Evolutionary conservation across 306 rosid species (phyloP), one percentile per base, ranked within the genome.

Genomic region (Lagenaria siceraria): DNA sequence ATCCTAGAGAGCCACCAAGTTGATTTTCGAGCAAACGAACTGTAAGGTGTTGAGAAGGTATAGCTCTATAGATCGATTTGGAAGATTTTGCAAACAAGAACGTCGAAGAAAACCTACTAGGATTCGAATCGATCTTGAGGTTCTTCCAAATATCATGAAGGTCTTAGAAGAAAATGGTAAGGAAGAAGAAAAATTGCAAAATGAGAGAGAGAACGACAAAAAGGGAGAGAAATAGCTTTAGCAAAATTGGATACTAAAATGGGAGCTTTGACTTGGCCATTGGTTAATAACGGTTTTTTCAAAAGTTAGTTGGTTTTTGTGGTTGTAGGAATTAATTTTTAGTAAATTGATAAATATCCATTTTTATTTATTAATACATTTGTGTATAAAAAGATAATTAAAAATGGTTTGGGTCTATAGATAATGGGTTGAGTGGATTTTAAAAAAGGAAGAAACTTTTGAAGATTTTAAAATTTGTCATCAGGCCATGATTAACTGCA

Each of bases 21-120:
- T 88, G 86, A 85, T 8, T 66, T 54, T 38, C 77, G 9, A 83
- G 80, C 0, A 66, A 66, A 13, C 82, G 87, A 49, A 69, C 68
- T 62, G 43, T 61, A 33, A 76, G 85, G 31, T 83, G 80, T 21
- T 38, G 85, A 38, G 71, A 48, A 21, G 53, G 36, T 1, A 42
- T 49, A 24, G 14, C 19, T 81, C 69, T 79, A 56, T 25, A 22
- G 6, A 74, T 48, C 0, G 78, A 58, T 29, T 56, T 53, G 11
- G 80, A 33, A 29, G 83, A 81, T 80, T 80, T 84, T 79, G 81
- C 80, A 3, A 22, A 10, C 25, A 71, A 62, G 33, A 81, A 58
- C 33, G 79, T 83, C 79, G 78, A 76, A 73, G 92, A 85, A 90
- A 86, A 90, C 96, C 88, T 92, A 38, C 55, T 81, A 70, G 70